Base-by-base conservation (phyloP, 83 land plant species). In the Isoetes engelmannii region DNA sequence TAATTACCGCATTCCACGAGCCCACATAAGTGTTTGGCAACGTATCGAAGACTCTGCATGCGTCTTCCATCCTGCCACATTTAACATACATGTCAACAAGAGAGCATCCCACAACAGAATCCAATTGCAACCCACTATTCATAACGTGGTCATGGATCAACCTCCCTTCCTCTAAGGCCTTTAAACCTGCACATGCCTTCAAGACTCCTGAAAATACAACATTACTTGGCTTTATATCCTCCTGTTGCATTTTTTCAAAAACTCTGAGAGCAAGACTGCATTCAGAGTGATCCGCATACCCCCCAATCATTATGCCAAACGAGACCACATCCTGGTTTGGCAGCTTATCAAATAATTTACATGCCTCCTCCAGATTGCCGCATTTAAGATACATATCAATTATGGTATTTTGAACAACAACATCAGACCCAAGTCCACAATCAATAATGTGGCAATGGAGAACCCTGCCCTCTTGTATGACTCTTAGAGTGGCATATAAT, bases 351-450 rank as follows among this genome's bases (percentile, higher is more conserved):
- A 65, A 65, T 51, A 65, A n/a, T 44, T 7, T 45, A 37, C 5
- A 5, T 5, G 71, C 62, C 13, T 21, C 71, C 28, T 19, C 44
- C 6, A 47, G 68, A 41, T 53, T 69, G 7, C 71, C 62, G 44
- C 59, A 69, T 9, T 57, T 69, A 4, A 44, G 37, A 57, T 54
- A 69, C 71, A 69, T 54, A 62, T 54, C 71, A 56, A 50, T 42
- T 7, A 69, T 48, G 48, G 28, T 47, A 37, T 44, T 65, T 12
- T 51, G 18, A 44, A 44, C 49, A 10, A 12, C 12, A 44, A 47
- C 15, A 45, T 47, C 68, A 12, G 48, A 8, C 6, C 48, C 68
- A 7, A 44, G n/a, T 37, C 68, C 68, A 44, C 50, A 45, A 4
- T 10, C 20, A 5, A 65, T 44, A 12, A 65, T 5, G 5, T 44